Percentiles rank a stretch among this genome's conserved stretches.
These are phyloP conservation scores for Starmerella roubikii DNA, from an alignment of 805 yeast species.

Conservation along the genomic window DNA sequence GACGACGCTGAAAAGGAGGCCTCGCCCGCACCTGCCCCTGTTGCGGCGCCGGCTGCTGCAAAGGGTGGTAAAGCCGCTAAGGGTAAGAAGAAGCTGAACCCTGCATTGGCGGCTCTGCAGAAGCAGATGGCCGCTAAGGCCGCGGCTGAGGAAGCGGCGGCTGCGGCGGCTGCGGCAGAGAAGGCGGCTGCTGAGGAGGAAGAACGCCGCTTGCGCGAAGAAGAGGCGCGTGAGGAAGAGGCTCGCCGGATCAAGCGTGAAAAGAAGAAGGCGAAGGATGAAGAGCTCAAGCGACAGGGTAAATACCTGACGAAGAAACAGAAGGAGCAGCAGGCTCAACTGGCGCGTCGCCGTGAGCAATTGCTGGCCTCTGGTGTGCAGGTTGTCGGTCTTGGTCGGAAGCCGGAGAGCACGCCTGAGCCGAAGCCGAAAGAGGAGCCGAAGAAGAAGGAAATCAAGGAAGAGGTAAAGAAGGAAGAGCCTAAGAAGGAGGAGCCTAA, in stretches of 20 bases:
- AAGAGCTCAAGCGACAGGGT: constrained; percentile 92
- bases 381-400: constrained; percentile 68
- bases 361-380: constrained; percentile 58
- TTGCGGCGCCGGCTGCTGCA: constrained; percentile 27
- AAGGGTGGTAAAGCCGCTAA: constrained; percentile 32
- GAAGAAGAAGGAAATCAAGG: not conserved
- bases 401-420: constrained; percentile 22
- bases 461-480: constrained; percentile 18
- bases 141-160: constrained; percentile 74
- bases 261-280: constrained; percentile 72
- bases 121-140: constrained; percentile 79
- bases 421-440: not conserved
- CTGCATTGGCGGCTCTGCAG: constrained; percentile 82
- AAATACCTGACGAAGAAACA: constrained; percentile 87
- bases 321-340: constrained; percentile 74
- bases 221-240: constrained; percentile 42
- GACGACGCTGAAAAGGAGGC: constrained; percentile 4
- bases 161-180: constrained; percentile 58
- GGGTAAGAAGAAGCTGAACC: constrained; percentile 63
- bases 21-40: constrained; percentile 22
- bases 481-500: constrained; percentile 22
- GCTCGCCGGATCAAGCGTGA: constrained; percentile 59
- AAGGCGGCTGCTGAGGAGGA: constrained; percentile 35
- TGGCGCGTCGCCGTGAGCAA: constrained; percentile 81
- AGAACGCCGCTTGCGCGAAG: constrained; percentile 44